These are phyloP conservation scores for Fusarium marasasianum DNA, from an alignment of 2,329 filamentous ascomycete species.

Conservation along the genomic window DNA sequence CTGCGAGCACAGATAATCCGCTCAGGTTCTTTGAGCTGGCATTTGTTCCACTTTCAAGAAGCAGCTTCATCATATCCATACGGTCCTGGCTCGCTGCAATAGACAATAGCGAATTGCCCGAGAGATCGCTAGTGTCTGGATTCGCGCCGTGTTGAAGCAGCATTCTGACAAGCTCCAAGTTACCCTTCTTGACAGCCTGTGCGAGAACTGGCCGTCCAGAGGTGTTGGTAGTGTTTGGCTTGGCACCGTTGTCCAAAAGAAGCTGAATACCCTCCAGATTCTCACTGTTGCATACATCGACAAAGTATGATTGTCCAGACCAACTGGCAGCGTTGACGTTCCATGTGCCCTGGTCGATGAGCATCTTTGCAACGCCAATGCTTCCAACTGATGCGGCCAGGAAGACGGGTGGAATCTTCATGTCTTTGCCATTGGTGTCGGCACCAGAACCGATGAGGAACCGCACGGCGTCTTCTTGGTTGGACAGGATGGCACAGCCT, in stretches of 20 bases:
- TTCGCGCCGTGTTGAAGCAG: slow-evolving; percentile 51
- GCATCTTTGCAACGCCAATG: slow-evolving; percentile 39
- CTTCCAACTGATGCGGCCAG: slow-evolving; percentile 46
- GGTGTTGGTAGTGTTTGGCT: slow-evolving; percentile 39
- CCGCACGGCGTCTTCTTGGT: slow-evolving; percentile 45
- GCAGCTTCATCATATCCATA: slow-evolving; percentile 45
- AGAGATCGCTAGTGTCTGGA: slow-evolving; percentile 42
- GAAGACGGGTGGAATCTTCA: slow-evolving; percentile 47
- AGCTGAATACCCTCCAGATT: slow-evolving; percentile 43
- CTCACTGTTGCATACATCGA: slow-evolving; percentile 40
- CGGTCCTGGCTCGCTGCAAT: slow-evolving; percentile 43
- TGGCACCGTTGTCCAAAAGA: slow-evolving; percentile 46
- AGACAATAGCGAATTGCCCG: slow-evolving; percentile 44
- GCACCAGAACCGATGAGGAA: slow-evolving; percentile 48
- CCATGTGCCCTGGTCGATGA: slow-evolving; percentile 44
- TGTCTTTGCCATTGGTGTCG: slow-evolving; percentile 33
- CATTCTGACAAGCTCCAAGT: slow-evolving; percentile 42
- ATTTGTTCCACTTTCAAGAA: slow-evolving; percentile 50
- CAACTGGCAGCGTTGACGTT: slow-evolving; percentile 44
- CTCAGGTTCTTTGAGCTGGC: slow-evolving; percentile 41
- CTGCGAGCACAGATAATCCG: slow-evolving; percentile 47
- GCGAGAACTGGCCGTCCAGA: slow-evolving; percentile 44
- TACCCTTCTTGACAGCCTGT: slow-evolving; percentile 41
- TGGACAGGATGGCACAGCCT: slow-evolving; percentile 47
- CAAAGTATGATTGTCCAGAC: slow-evolving; percentile 45